phyloP scores from a whole-genome alignment of 495 filamentous ascomycete genomes.

The Mycothermus thermophilus region DNA sequence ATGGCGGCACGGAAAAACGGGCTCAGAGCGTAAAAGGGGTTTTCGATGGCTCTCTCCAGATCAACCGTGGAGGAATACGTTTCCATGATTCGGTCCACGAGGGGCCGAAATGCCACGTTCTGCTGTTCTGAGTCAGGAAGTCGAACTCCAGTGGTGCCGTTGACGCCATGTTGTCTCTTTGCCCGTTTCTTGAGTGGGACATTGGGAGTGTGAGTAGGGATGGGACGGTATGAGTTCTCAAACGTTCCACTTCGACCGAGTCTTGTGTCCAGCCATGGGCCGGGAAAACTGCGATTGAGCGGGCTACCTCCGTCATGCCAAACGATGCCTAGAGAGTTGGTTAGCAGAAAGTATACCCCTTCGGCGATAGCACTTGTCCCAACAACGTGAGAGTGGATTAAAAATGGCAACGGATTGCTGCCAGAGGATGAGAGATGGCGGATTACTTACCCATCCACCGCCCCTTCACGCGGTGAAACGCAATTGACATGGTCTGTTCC shows the following conservation, averaged over 20 bases:
- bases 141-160: too few relatives aligned
- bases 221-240: not conserved
- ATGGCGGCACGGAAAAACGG: slow-evolving; percentile 16
- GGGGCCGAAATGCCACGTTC: too few relatives aligned
- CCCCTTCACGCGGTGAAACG: slow-evolving; percentile 5
- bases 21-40: slow-evolving; percentile 17
- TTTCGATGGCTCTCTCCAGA: slow-evolving; percentile 1
- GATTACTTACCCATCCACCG: slow-evolving; percentile 1
- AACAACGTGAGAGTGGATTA: too few relatives aligned
- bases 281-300: not conserved
- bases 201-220: not conserved
- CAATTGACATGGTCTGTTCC: slow-evolving; percentile 18
- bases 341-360: too few relatives aligned
- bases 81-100: slow-evolving; percentile 1
- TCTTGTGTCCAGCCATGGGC: not conserved
- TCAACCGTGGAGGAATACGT: slow-evolving; percentile 11
- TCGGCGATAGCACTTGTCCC: too few relatives aligned
- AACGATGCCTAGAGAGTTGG: not conserved
- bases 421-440: too few relatives aligned
- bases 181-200: not conserved
- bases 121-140: too few relatives aligned
- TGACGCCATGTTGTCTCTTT: not conserved
- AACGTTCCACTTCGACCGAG: too few relatives aligned
- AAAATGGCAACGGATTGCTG: too few relatives aligned
- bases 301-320: not conserved